These are phyloP conservation scores for Acacia concinna DNA, from an alignment of 331 rosid species.

Conservation along the genomic window DNA sequence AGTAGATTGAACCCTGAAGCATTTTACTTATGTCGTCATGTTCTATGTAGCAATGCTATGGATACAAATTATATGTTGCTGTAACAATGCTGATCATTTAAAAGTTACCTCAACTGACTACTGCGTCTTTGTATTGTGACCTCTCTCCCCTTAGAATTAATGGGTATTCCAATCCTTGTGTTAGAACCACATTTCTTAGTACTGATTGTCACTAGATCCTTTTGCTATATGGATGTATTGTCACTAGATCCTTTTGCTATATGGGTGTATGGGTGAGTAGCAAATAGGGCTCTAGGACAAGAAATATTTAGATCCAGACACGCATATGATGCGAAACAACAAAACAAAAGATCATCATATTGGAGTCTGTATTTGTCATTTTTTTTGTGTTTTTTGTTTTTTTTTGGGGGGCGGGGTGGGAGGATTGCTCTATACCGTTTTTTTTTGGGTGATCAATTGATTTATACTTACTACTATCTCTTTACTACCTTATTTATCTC, in stretches of 20 bases:
- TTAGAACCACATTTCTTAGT: background rate
- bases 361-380: background rate
- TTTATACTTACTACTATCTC: background rate
- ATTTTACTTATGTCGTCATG: background rate
- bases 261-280: background rate
- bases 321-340: background rate
- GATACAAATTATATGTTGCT: background rate
- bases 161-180: background rate
- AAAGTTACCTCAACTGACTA: background rate
- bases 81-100: background rate
- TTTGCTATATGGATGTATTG: background rate
- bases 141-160: background rate
- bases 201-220: background rate
- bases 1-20: background rate
- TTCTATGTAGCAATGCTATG: background rate
- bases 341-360: background rate
- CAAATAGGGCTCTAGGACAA: background rate
- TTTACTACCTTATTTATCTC: background rate
- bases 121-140: background rate
- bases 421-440: no score
- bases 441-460: no score
- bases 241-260: background rate
- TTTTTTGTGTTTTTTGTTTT: no score
- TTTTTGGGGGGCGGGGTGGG: no score
- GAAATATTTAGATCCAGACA: background rate